phyloP scores from a whole-genome alignment of 78 protist species.

The Dictyostelium capitatum region DNA sequence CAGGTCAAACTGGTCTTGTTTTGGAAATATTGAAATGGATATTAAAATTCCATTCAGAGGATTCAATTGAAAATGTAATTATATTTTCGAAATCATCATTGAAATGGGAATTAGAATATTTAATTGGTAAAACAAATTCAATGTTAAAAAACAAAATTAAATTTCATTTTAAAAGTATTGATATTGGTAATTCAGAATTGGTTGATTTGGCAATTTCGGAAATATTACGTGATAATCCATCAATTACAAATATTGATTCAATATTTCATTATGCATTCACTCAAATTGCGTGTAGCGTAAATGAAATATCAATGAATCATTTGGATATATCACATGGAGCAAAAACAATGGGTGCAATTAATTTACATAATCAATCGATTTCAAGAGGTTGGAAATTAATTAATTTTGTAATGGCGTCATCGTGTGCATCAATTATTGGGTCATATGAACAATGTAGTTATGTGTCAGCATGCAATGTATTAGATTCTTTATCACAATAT shows the following conservation, averaged over 20 bases:
- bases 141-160: background rate
- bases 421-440: conserved; percentile 31
- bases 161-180: conserved; percentile 1
- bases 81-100: conserved; percentile 25
- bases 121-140: background rate
- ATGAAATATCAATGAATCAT: background rate
- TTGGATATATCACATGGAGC: background rate
- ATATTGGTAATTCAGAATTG: background rate
- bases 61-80: conserved; percentile 6
- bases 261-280: conserved; percentile 62
- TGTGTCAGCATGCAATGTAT: conserved; percentile 80
- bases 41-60: background rate
- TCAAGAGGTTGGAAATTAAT: background rate
- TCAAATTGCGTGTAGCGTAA: background rate
- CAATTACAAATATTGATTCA: conserved; percentile 14
- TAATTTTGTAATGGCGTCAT: conserved; percentile 63
- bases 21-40: conserved; percentile 47
- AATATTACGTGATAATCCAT: background rate
- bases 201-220: background rate
- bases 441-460: conserved; percentile 66
- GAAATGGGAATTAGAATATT: conserved; percentile 54
- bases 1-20: conserved; percentile 63
- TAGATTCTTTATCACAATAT: conserved; percentile 64
- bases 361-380: conserved; percentile 11
- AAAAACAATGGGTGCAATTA: conserved; percentile 33